Percentiles rank a stretch among this genome's conserved stretches.
phyloP scores from a whole-genome alignment of 2,329 filamentous ascomycete genomes.

The Cyphellophora attinorum region DNA sequence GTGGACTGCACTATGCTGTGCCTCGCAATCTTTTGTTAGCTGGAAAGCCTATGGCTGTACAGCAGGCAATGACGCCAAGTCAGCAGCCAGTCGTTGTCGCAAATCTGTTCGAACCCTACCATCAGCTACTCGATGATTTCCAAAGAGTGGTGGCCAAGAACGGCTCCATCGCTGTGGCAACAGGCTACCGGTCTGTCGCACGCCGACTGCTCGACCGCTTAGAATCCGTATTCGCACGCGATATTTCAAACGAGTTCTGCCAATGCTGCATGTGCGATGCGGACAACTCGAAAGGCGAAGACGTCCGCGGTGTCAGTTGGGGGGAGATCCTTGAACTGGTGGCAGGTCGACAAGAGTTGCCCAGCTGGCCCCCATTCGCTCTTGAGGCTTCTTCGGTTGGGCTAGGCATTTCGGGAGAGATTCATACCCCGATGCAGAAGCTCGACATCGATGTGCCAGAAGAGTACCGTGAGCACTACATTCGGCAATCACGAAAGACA shows the following conservation, averaged over 20 bases:
- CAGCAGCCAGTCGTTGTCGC: conserved; percentile 60
- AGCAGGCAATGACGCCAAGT: conserved; percentile 45
- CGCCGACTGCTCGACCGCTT: conserved; percentile 79
- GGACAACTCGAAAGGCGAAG: conserved; percentile 44
- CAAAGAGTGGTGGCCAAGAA: conserved; percentile 69
- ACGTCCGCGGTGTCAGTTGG: conserved; percentile 72
- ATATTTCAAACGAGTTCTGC: conserved; percentile 81
- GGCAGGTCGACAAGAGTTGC: conserved; percentile 76
- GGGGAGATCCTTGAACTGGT: conserved; percentile 91
- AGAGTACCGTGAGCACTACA: conserved; percentile 85
- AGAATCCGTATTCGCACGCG: conserved; percentile 87
- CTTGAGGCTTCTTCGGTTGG: conserved; percentile 50
- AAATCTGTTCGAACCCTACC: conserved; percentile 72
- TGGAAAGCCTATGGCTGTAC: conserved; percentile 29
- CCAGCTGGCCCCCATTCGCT: conserved; percentile 80
- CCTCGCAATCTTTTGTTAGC: conserved; percentile 59
- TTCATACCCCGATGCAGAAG: conserved; percentile 57
- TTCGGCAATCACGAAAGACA: conserved; percentile 85
- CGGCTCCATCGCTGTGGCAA: conserved; percentile 88
- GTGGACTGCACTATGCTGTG: conserved; percentile 63
- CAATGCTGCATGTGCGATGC: conserved; percentile 72
- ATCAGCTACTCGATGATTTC: conserved; percentile 77
- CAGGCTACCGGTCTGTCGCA: conserved; percentile 90
- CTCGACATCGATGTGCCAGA: conserved; percentile 91
- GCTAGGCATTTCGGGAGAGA: conserved; percentile 45